A percentile compares a stretch with the other conserved stretches of the same genome.
phyloP scores from a whole-genome alignment of 768 basidiomycete species.

The Psilocybe azurescens region DNA sequence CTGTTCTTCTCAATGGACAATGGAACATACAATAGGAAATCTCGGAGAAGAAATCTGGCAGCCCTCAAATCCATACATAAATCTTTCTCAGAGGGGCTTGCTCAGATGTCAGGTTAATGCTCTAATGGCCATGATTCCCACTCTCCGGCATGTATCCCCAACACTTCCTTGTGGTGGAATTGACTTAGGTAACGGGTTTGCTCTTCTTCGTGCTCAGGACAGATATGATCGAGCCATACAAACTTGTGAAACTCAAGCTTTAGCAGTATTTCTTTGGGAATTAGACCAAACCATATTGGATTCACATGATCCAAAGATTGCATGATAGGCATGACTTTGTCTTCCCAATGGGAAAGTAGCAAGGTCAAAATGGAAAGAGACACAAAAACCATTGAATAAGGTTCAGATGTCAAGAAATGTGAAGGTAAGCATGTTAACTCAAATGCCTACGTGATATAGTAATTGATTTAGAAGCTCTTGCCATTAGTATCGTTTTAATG shows the following conservation, averaged over 20 bases:
- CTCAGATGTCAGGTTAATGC: conserved; percentile 20
- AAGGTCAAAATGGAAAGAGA: conserved; percentile 38
- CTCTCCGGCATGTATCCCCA: background rate
- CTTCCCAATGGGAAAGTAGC: conserved; percentile 44
- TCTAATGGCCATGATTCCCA: conserved; percentile 10
- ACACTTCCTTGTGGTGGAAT: too few relatives aligned
- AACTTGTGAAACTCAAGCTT: background rate
- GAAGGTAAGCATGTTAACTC: conserved; percentile 29
- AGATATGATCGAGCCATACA: background rate
- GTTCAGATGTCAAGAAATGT: conserved; percentile 35
- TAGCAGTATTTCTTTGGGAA: background rate
- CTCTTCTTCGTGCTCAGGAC: background rate
- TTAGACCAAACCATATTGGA: too few relatives aligned
- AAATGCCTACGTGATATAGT: background rate
- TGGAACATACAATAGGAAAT: conserved; percentile 37
- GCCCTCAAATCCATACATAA: conserved; percentile 20
- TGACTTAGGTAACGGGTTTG: background rate
- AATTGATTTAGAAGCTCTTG: background rate
- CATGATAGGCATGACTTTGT: conserved; percentile 34
- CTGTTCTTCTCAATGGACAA: conserved; percentile 28
- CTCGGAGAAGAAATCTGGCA: conserved; percentile 29
- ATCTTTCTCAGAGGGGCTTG: conserved; percentile 16
- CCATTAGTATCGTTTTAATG: background rate
- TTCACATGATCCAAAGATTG: too few relatives aligned
- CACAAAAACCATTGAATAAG: conserved; percentile 20